These are phyloP conservation scores for Saccharomycopsis schoenii DNA, from an alignment of 805 yeast genomes.

Conservation along the genomic window DNA sequence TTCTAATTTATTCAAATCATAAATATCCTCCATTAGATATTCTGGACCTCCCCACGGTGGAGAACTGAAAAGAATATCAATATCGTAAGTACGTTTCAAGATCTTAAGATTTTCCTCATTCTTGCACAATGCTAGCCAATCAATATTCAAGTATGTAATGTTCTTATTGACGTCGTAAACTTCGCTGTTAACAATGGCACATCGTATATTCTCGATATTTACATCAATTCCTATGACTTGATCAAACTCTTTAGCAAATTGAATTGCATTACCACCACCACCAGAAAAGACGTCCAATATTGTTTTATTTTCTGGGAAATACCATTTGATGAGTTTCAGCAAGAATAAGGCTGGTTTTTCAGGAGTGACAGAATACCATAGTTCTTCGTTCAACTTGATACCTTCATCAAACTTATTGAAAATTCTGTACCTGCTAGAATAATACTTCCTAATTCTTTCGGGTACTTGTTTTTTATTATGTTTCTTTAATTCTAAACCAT, in stretches of 20 bases:
- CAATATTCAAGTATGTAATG: constrained; percentile 39
- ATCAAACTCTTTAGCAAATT: constrained; percentile 52
- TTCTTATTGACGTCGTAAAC: constrained; percentile 49
- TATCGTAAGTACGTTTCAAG: constrained; percentile 19
- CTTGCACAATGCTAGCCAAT: constrained; percentile 29
- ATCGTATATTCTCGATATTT: constrained; percentile 48
- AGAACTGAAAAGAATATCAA: constrained; percentile 56
- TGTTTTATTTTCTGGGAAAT: constrained; percentile 36
- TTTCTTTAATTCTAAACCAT: neutral
- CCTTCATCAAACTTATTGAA: constrained; percentile 63
- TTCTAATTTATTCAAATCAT: constrained; percentile 36
- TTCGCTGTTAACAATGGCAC: constrained; percentile 55
- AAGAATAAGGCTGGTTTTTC: constrained; percentile 57
- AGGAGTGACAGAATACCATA: constrained; percentile 87
- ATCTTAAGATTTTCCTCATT: neutral
- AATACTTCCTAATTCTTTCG: constrained; percentile 38
- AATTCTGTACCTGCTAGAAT: constrained; percentile 50
- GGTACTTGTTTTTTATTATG: constrained; percentile 25
- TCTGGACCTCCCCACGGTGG: constrained; percentile 88
- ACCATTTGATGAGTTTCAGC: constrained; percentile 42
- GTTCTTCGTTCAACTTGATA: constrained; percentile 54
- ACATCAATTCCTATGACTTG: constrained; percentile 54
- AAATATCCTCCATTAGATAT: constrained; percentile 35
- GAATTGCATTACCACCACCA: constrained; percentile 81
- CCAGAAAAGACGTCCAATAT: constrained; percentile 73